These are phyloP conservation scores for Vitis hybrid DNA, from an alignment of 177 flowering plant species.

Conservation along the genomic window DNA sequence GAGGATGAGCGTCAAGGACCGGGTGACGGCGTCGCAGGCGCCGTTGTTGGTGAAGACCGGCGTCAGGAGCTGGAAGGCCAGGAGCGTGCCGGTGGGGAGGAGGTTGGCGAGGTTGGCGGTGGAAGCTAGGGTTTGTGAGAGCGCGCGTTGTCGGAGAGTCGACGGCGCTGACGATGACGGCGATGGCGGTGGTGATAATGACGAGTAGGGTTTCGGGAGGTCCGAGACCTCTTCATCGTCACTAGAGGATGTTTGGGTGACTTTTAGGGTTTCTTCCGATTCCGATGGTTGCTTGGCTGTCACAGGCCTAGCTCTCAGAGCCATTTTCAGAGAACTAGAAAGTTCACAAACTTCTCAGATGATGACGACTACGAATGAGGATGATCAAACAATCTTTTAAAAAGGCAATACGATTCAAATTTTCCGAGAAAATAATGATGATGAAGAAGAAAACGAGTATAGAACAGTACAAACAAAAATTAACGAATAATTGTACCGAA, in stretches of 20 bases:
- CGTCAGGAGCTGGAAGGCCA: slow-evolving; percentile 78
- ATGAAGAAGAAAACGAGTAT: too few relatives aligned
- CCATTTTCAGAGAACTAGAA: not conserved
- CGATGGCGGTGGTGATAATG: not conserved
- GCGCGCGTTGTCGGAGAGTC: slow-evolving; percentile 37
- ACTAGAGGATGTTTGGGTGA: not conserved
- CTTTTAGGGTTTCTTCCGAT: not conserved
- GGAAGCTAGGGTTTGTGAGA: slow-evolving; percentile 52
- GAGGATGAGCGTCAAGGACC: slow-evolving; percentile 47
- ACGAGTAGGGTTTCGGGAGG: slow-evolving; percentile 6
- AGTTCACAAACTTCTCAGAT: not conserved
- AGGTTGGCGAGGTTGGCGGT: slow-evolving; percentile 81
- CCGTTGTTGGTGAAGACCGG: slow-evolving; percentile 84
- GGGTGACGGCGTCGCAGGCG: slow-evolving; percentile 56
- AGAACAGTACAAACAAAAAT: too few relatives aligned
- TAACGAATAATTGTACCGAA: too few relatives aligned
- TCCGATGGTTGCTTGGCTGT: not conserved
- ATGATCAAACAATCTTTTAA: too few relatives aligned
- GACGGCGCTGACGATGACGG: slow-evolving; percentile 9
- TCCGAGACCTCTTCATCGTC: not conserved
- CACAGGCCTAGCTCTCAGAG: slow-evolving; percentile 11
- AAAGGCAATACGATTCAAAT: too few relatives aligned
- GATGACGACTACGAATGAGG: not conserved
- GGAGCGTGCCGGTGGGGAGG: slow-evolving; percentile 83
- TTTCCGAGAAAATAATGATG: too few relatives aligned